Conservation (phyloP, 2,329 filamentous ascomycete genomes). For the Colletotrichum plurivorum region DNA sequence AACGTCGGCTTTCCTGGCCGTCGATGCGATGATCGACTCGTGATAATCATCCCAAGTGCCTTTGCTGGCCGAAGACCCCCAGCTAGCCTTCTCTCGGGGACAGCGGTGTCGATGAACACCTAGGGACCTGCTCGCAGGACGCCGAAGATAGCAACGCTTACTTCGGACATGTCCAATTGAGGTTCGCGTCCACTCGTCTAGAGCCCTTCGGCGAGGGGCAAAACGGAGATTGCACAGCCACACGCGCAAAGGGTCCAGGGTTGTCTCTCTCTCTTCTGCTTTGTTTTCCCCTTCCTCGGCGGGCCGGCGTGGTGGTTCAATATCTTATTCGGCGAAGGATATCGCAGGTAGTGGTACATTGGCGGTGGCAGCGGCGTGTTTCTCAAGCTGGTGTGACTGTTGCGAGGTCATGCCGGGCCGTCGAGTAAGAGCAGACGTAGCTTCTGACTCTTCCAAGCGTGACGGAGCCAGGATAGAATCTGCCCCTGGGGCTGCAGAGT, state of each 20-base stretch:
- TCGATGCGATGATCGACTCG: slow-evolving; percentile 30
- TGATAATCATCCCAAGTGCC: slow-evolving; percentile 9
- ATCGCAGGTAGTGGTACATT: slow-evolving; percentile 9
- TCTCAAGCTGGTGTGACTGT: slow-evolving; percentile 1
- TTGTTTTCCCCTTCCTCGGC: slow-evolving; percentile 9
- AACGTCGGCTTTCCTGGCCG: slow-evolving; percentile 18
- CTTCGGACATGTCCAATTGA: slow-evolving; percentile 27
- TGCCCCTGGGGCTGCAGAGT: too few species aligned
- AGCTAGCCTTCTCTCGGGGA: slow-evolving; percentile 7
- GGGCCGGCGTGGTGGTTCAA: not conserved
- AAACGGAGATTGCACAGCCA: slow-evolving; percentile 40
- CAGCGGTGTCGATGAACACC: slow-evolving; percentile 4
- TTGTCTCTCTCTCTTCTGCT: slow-evolving; percentile 46
- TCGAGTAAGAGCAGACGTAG: not conserved
- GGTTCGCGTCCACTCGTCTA: slow-evolving; percentile 4
- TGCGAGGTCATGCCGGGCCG: slow-evolving; percentile 10
- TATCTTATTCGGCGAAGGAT: not conserved
- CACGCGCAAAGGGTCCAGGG: slow-evolving; percentile 36
- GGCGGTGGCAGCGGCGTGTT: slow-evolving; percentile 1
- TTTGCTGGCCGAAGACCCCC: slow-evolving; percentile 6
- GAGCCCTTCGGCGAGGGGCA: slow-evolving; percentile 25
- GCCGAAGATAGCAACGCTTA: slow-evolving; percentile 8
- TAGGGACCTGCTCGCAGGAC: not conserved
- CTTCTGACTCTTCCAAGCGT: too few species aligned
- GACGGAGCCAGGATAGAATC: too few species aligned